A percentile compares a stretch with the other conserved stretches of the same genome.
Conservation (phyloP, 108 stramenopile genomes). For the Conticribra weissflogii region DNA sequence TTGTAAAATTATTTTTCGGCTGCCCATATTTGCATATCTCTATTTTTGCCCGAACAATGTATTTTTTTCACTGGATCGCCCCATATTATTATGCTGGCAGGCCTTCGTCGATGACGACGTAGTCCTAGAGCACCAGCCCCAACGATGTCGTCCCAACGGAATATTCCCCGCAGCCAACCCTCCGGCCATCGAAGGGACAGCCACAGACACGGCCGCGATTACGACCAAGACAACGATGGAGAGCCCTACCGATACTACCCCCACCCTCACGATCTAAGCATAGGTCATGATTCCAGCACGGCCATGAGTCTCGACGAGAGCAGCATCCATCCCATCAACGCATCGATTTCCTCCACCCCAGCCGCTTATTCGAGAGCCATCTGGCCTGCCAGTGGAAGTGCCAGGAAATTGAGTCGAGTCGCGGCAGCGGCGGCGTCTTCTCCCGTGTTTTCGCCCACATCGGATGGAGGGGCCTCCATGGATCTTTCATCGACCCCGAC, state of each 20-base stretch:
- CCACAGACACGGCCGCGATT: background rate
- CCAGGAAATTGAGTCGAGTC: background rate
- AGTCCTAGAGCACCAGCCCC: too few species aligned
- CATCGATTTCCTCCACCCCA: background rate
- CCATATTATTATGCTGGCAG: too few species aligned
- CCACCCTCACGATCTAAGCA: background rate
- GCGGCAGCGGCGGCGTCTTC: background rate
- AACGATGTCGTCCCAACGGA: background rate
- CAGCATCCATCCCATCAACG: slow-evolving; percentile 17
- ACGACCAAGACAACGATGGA: too few species aligned
- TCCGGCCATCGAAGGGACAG: background rate
- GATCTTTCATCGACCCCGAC: too few species aligned
- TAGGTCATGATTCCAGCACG: slow-evolving; percentile 26
- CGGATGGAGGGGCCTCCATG: too few species aligned
- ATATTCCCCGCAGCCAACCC: background rate
- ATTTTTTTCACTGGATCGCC: too few species aligned
- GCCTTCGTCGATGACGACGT: too few species aligned
- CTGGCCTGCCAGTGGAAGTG: too few species aligned
- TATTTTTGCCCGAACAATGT: too few species aligned
- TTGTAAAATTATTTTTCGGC: too few species aligned
- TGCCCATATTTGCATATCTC: too few species aligned
- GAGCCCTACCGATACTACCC: background rate
- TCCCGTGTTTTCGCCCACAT: background rate
- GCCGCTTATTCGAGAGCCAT: too few species aligned
- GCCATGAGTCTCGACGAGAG: slow-evolving; percentile 48